Evolutionary conservation across 2,329 filamentous ascomycete species (phyloP).

Genomic region (Diaporthe capsici): DNA sequence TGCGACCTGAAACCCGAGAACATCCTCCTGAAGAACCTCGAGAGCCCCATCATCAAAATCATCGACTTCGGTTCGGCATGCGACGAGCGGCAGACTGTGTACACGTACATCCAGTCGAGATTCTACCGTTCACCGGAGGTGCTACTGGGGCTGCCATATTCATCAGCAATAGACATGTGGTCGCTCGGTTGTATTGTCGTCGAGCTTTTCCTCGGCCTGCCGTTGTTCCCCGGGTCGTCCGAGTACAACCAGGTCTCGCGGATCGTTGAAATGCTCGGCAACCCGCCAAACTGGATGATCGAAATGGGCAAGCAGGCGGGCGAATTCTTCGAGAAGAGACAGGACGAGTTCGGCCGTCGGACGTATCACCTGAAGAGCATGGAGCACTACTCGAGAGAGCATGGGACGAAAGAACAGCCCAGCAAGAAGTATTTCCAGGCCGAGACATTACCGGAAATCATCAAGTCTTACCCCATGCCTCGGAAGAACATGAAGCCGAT

Average conservation of each 20-base stretch:
- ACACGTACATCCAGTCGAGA: constrained; percentile 98
- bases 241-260: constrained; percentile 99
- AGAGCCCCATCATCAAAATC: constrained; percentile 99
- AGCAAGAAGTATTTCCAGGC: constrained; percentile 99
- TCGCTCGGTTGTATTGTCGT: constrained; percentile 98
- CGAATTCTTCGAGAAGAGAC: constrained; percentile 94
- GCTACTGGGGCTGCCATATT: constrained; percentile 94
- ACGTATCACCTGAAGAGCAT: constrained; percentile 95
- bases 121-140: constrained; percentile 99
- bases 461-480: constrained; percentile 97
- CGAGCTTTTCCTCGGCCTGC: constrained; percentile 94
- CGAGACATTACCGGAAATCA: constrained; percentile 94
- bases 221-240: constrained; percentile 95
- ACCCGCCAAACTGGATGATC: constrained; percentile 98
- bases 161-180: constrained; percentile 99
- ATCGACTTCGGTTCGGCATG: constrained; percentile 99
- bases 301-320: constrained; percentile 98
- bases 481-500: constrained; percentile 99
- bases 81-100: constrained; percentile 97
- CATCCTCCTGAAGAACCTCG: constrained; percentile 96
- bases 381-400: constrained; percentile 97
- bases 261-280: constrained; percentile 97
- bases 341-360: constrained; percentile 92
- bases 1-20: constrained; percentile 99
- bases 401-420: constrained; percentile 96